Evolutionary conservation across 192 early-diverging fungal genomes (phyloP), one percentile per base, ranked within the genome.

Genomic region (Oehlia diaphana): DNA sequence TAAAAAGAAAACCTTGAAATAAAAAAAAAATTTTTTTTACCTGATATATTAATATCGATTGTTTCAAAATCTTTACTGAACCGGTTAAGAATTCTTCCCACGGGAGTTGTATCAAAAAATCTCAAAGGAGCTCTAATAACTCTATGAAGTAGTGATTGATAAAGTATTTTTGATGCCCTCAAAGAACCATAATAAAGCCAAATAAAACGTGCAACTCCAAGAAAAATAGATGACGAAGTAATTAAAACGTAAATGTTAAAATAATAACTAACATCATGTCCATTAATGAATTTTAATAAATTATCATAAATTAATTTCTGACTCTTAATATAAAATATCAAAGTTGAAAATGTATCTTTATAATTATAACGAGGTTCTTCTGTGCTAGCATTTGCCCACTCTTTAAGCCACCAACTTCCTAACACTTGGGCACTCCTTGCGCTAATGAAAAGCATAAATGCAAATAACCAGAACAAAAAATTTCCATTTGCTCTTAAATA

Each of bases 81-180:
- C 42, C 97, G 83, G 83, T 97, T 98, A 82, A 93, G 28, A 63
- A 93, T 92, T 19, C 85, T 80, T 26, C 96, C 96, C 28, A 95
- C 85, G 13, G 97, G 97, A 26, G 93, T 95, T 23, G 91, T 91
- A 79, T 97, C 95, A 83, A 95, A 98, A 90, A 97, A 98, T 23
- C 92, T 89, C 33, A 96, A 88, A 77, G 91, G 91, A 2, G 94
- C 92, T 35, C 87, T 88, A 26, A 91, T 79, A 61, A 95, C 85
- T 64, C 86, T 75, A 23, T 81, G 82, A 37, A 95, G 78, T 39
- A 94, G 80, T n/a, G 81, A 82, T 37, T 80, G 61, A 74, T 95
- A 92, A 61, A 95, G 61, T 1, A 70, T 79, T 10, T 84, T 84
- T 0, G 91, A 92, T 21, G 92, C 94, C 9, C 69, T 67, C 4